phyloP scores from a whole-genome alignment of 176 grass and related monocot genomes.

The Cenchrus purpureus region DNA sequence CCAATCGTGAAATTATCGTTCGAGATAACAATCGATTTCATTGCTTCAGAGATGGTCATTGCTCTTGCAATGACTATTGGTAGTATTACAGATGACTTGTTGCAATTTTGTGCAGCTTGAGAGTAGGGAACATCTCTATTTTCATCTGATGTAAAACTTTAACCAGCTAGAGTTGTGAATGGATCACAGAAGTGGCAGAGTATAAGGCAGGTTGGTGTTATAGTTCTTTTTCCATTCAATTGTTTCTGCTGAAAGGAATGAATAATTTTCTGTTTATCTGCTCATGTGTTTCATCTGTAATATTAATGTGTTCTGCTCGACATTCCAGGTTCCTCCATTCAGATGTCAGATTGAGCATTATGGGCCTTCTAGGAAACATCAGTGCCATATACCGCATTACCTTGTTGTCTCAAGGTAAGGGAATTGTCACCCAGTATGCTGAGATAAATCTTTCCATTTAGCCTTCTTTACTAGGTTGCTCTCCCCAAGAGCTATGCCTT shows the following conservation, averaged over 20 bases:
- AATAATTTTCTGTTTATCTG: neutral
- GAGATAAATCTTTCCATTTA: neutral
- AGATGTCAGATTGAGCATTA: neutral
- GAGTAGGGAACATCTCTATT: neutral
- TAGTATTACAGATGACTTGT: constrained; percentile 13
- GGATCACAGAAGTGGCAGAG: neutral
- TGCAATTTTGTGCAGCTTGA: constrained; percentile 14
- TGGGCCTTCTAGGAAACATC: neutral
- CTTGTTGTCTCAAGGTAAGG: neutral
- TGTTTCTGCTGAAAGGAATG: constrained; percentile 11
- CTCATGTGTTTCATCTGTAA: too few relatives aligned
- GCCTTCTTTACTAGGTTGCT: too few relatives aligned
- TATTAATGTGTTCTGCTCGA: neutral
- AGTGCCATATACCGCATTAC: neutral
- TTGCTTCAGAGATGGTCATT: constrained; percentile 70
- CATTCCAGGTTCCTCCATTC: neutral
- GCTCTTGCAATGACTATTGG: constrained; percentile 74
- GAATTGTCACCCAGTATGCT: neutral
- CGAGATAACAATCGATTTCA: constrained; percentile 71
- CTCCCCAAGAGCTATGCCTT: too few relatives aligned
- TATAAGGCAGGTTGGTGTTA: neutral
- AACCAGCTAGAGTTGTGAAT: neutral
- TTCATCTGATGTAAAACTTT: constrained; percentile 4
- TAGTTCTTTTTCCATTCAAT: neutral
- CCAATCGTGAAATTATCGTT: constrained; percentile 54